These are phyloP conservation scores for Porphyrellus cyaneotinctus DNA, from an alignment of 768 basidiomycete genomes.

Conservation along the genomic window DNA sequence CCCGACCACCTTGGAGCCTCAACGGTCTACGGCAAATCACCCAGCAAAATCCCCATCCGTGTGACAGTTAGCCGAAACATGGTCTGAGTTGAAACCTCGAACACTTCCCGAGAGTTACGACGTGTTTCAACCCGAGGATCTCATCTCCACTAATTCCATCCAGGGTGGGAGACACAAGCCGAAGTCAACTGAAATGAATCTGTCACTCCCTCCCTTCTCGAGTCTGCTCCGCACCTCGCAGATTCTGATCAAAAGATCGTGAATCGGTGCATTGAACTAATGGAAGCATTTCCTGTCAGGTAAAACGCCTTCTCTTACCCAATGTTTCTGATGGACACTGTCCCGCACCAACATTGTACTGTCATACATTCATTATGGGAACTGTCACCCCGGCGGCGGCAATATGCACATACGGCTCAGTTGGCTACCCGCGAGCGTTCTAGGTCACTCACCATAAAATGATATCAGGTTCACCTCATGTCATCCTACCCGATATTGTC, in stretches of 20 bases:
- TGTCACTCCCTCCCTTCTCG: background rate
- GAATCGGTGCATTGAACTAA: constrained; percentile 9
- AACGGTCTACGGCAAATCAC: background rate
- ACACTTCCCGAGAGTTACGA: constrained; percentile 1
- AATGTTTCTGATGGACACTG: background rate
- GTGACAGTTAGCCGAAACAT: constrained; percentile 1
- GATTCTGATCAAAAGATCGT: constrained; percentile 9
- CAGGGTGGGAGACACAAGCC: constrained; percentile 3
- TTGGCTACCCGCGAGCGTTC: background rate
- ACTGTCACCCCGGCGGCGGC: background rate
- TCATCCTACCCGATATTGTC: background rate
- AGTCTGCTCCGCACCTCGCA: constrained; percentile 4
- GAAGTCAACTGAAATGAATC: constrained; percentile 6
- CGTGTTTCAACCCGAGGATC: constrained; percentile 18
- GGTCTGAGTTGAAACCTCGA: constrained; percentile 6
- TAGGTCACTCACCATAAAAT: background rate
- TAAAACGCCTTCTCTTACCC: constrained; percentile 3
- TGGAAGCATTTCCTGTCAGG: constrained; percentile 1
- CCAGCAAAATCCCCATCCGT: background rate
- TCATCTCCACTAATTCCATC: background rate
- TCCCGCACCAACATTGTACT: background rate
- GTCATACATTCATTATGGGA: constrained; percentile 2
- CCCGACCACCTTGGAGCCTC: background rate
- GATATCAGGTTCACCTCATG: background rate
- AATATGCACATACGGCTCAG: background rate